These are phyloP conservation scores for Cyberlindnera americana DNA, from an alignment of 805 yeast species.

Conservation along the genomic window DNA sequence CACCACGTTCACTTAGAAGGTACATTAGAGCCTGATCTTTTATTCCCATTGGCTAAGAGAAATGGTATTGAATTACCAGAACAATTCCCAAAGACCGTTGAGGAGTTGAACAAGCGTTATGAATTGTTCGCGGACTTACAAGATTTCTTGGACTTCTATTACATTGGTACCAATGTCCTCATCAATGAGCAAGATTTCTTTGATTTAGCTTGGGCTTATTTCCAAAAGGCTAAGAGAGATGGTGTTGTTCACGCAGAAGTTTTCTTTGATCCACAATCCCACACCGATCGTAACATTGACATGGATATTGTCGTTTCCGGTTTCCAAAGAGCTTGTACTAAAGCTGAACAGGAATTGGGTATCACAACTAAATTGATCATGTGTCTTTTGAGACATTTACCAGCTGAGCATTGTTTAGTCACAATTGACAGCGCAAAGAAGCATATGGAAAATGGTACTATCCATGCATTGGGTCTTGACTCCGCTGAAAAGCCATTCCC, in stretches of 20 bases:
- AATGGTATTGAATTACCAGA: constrained; percentile 59
- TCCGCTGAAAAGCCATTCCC: constrained; percentile 79
- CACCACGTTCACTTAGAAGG: constrained; percentile 86
- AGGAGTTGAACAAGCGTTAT: constrained; percentile 56
- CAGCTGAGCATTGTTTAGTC: constrained; percentile 52
- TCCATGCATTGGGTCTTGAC: constrained; percentile 79
- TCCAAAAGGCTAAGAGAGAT: constrained; percentile 52
- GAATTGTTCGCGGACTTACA: constrained; percentile 62
- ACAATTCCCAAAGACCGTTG: constrained; percentile 56
- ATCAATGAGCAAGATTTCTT: constrained; percentile 67
- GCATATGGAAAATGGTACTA: constrained; percentile 52
- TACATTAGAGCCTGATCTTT: constrained; percentile 69
- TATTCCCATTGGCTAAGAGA: constrained; percentile 66
- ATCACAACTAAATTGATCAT: constrained; percentile 70
- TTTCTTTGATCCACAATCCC: constrained; percentile 85
- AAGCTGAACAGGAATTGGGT: constrained; percentile 56
- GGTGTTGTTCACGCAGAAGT: constrained; percentile 70
- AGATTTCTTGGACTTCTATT: constrained; percentile 75
- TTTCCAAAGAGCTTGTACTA: constrained; percentile 61
- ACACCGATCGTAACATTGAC: constrained; percentile 60
- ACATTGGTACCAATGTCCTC: constrained; percentile 78
- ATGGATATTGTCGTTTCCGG: constrained; percentile 63
- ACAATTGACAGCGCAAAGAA: constrained; percentile 52
- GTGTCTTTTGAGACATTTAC: constrained; percentile 78
- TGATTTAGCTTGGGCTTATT: constrained; percentile 74